Base-by-base conservation (phyloP, 257 asterid species). In the Verbascum thapsus region DNA sequence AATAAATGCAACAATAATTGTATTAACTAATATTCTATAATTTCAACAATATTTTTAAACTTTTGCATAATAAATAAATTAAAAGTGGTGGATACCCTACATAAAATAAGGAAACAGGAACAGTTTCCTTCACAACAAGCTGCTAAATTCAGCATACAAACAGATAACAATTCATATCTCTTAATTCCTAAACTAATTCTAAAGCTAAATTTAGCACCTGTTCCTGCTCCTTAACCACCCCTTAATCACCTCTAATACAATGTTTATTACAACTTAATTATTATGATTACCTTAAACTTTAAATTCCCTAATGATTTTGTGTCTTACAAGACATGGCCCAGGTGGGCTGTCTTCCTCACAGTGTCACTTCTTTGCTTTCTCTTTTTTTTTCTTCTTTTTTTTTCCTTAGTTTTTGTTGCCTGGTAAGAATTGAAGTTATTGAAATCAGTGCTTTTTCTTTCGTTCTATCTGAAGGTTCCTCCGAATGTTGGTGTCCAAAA, bases 401-500 rank as follows among this genome's bases (percentile, higher is more conserved):
- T 35, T 22, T 43, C 54, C 38, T 39, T 44, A 26, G 5, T 26
- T 26, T 26, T 26, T 26, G 5, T 26, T 2, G 32, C 32, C 2
- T 2, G 5, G 2, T 26, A 26, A 26, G 11, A 53, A 45, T 55
- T 53, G 8, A 22, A 53, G n/a, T n/a, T 57, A 50, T 39, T 55
- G 15, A 57, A 54, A 63, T 45, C 50, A 10, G 45, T 40, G 51
- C 26, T 8, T 12, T 1, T 18, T 40, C 1, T 18, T 11, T 38
- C 26, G 35, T 49, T 63, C 81, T 80, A 88, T 58, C 85, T 82
- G 81, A 84, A 82, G 41, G 74, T 69, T 61, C 82, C 84, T 32
- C 88, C 85, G 15, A 80, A 80, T 3, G 81, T 80, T 56, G 95
- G 91, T 59, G 85, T 72, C 96, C 94, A 84, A 64, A 86, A 87